Base-by-base conservation (phyloP, 805 yeast genomes). In the Yamadazyma insecticola region DNA sequence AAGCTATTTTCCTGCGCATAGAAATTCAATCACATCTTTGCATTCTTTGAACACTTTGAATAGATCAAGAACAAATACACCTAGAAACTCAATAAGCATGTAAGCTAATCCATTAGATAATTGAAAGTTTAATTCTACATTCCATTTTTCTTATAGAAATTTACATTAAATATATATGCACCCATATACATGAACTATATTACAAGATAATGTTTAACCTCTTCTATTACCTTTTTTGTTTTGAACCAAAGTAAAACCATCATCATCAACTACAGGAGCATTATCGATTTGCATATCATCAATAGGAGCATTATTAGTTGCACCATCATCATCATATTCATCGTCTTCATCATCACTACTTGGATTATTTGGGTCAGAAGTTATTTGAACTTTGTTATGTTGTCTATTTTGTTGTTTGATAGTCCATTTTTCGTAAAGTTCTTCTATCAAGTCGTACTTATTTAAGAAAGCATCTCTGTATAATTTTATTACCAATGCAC, bases 221-320 rank as follows among this genome's bases (percentile, higher is more conserved):
- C 39, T 35, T 26, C 43, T 32, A 54, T 72, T 70, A 54, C 71
- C 69, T 6, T 47, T 78, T 49, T 76, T 78, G 50, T 74, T 79
- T 47, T 79, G 87, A 3, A 90, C 97, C 39, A 87, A 58, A 46
- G 88, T 92, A 50, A 90, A 90, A 1, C 97, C 98, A 51, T 90
- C 97, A 20, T 90, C 97, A 51, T 90, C 97, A 6, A 90, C 70
- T 7, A 82, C 52, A 2, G 95, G 95, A 8, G 70, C 83, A 13
- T 57, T 57, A 27, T 57, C 60, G 3, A 56, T 44, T 11, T 60
- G 62, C 64, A 62, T 59, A 18, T 48, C 54, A 25, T 44, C 67
- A 2, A 44, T 50, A 2, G 40, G 36, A 3, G 22, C 40, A 3
- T 43, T 47, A n/a, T 24, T 11, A 10, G 13, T 22, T 7, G 18